phyloP scores from a whole-genome alignment of 768 basidiomycete genomes.

The Boletus rufocinnamomeus region DNA sequence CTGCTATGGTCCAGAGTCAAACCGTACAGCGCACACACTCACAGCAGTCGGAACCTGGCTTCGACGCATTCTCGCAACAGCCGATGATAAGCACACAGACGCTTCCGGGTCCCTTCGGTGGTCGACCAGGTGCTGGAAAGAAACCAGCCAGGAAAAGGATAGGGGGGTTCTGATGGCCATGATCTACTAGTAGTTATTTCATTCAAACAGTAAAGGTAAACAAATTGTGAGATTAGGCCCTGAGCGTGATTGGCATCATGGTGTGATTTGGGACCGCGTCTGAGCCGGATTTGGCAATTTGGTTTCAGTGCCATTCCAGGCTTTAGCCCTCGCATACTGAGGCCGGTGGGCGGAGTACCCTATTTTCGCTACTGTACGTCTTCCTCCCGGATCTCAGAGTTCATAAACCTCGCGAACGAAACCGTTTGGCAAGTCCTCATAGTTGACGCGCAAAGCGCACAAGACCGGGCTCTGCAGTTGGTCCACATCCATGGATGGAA shows the following conservation, averaged over 20 bases:
- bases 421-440: conserved; percentile 17
- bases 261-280: not conserved
- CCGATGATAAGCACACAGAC: conserved; percentile 66
- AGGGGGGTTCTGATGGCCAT: conserved; percentile 63
- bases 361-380: conserved; percentile 19
- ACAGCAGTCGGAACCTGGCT: conserved; percentile 15
- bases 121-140: conserved; percentile 49
- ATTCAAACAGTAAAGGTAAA: not conserved
- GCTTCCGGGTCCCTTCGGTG: conserved; percentile 70
- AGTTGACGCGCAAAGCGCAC: conserved; percentile 61
- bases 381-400: conserved; percentile 20
- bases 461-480: conserved; percentile 69
- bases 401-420: conserved; percentile 17
- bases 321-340: conserved; percentile 4
- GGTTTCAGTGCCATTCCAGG: conserved; percentile 16
- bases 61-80: conserved; percentile 41
- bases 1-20: conserved; percentile 11
- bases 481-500: conserved; percentile 81
- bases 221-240: conserved; percentile 7
- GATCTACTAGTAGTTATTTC: not conserved
- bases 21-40: conserved; percentile 19
- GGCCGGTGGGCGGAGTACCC: conserved; percentile 27
- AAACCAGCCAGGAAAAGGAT: conserved; percentile 65
- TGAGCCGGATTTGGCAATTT: conserved; percentile 25
- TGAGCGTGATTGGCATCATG: conserved; percentile 2